Conservation (phyloP, 352 stramenopile genomes). For the Hyaloperonospora brassicae region DNA sequence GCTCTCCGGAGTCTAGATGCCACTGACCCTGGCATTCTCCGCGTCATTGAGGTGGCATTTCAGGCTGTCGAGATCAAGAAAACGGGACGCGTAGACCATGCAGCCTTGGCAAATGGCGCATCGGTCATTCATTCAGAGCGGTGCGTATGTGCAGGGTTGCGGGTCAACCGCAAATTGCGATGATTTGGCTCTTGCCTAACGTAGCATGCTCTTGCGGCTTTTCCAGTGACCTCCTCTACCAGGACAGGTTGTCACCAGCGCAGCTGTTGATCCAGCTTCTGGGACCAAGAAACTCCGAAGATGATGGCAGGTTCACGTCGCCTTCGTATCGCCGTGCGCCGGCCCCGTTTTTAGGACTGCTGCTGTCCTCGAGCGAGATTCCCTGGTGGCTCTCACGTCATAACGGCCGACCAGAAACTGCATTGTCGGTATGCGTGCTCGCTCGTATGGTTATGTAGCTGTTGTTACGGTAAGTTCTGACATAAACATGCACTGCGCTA, state of each 20-base stretch:
- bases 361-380: constrained; percentile 42
- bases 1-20: constrained; percentile 41
- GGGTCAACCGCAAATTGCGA: neutral
- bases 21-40: constrained; percentile 40
- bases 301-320: constrained; percentile 49
- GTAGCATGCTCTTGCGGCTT: neutral
- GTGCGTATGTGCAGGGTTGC: constrained; percentile 18
- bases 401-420: constrained; percentile 67
- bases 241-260: constrained; percentile 25
- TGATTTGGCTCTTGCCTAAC: neutral
- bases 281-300: constrained; percentile 13
- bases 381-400: constrained; percentile 73
- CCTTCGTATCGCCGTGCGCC: constrained; percentile 36
- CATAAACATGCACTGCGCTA: constrained; percentile 10
- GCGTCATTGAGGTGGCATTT: constrained; percentile 38
- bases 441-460: neutral
- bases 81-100: constrained; percentile 50
- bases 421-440: constrained; percentile 48
- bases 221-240: constrained; percentile 49
- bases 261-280: constrained; percentile 27
- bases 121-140: constrained; percentile 47
- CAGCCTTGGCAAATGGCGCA: constrained; percentile 58
- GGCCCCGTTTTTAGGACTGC: constrained; percentile 27
- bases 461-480: constrained; percentile 4
- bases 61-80: constrained; percentile 56